Base-by-base conservation (phyloP, 352 stramenopile genomes). In the Globisporangium barbulae region DNA sequence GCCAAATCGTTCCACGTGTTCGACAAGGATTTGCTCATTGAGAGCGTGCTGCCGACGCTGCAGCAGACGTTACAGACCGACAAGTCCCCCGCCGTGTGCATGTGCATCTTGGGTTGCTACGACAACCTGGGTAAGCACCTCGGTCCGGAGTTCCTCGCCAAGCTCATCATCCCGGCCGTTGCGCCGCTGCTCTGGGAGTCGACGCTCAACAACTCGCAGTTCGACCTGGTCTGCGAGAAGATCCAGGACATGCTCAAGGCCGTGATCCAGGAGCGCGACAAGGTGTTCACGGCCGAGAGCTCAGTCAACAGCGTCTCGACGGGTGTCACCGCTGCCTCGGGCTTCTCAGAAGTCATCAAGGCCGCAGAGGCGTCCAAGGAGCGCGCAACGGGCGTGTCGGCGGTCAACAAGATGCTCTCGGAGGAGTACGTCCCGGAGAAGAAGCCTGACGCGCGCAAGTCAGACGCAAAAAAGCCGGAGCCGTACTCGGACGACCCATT, bases 1-100 rank as follows among this genome's bases (percentile, higher is more conserved):
- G 85, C 85, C 41, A 96, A 96, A 70, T 93, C 82, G 15, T 94
- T 94, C 69, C 83, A 96, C 61, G 83, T 96, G 25, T 96, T 96
- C 64, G 87, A 96, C 68, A 96, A 96, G 64, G 85, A 93, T 60
- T 48, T 94, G 57, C 66, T 96, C 22, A 80, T 94, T 57, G 87
- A 96, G 39, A 92, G 85, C 63, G 85, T 94, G 22, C 58, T 96
- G 25, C 87, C 87, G 13, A 93, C 84, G 22, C 72, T 96, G 1
- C 66, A 76, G 17, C 78, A 92, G 52, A 91, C 82, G 5, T 64
- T 96, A 12, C 76, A 90, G 48, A 72, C 79, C 30, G 87, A 96
- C 73, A 91, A 94, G 68, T 91, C 85, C 2, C 87, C 87, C 3
- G 87, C 87, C 0, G 87, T 91, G 45, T 89, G 86, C 42, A 96